Evolutionary conservation across 1,139 yeast genomes (phyloP), one percentile per base, ranked within the genome.

Genomic region (Magnusiomyces magnusii): DNA sequence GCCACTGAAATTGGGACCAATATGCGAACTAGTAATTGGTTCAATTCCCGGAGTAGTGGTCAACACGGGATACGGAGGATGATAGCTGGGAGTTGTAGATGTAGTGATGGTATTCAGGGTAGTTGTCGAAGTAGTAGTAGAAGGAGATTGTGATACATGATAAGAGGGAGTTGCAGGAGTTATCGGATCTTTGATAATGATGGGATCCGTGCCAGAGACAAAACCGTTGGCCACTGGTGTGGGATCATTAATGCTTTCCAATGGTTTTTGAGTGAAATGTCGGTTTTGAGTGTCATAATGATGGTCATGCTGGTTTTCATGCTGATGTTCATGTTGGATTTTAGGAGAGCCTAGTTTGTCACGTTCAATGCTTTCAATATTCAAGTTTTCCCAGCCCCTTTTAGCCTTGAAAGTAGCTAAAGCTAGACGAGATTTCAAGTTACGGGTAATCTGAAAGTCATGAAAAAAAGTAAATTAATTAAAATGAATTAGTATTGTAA

Each of bases 371-470:
- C 49, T 44, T 9, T 44, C 49, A 9, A 44, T 9, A 21, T 44
- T 44, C 27, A 44, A 21, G 49, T 44, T 19, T 44, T 44, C 49
- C 55, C 55, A 42, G n/a, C 47, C 47, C 19, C 55, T 24, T 52
- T 39, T 52, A 7, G 55, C 34, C 27, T 52, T 52, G 39, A 52
- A 39, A 23, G 55, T 39, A 1, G 55, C 55, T n/a, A 52, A 23
- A 7, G 55, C 55, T 34, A 52, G 55, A 13, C 55, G 31, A 2
- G 55, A 52, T 27, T 52, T 52, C 21, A 52, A 31, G 36, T 25
- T 24, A n/a, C 34, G 55, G 27, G 55, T 52, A 15, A 52, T 52
- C 55, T 52, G 27, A 21, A 51, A 19, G 7, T 21, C 2, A n/a
- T 10, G 28, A 28, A 31, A 17, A 51, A 13, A 24, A 49, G 25